Base-by-base conservation (phyloP, 2,329 filamentous ascomycete species). In the Exophiala mesophila region DNA sequence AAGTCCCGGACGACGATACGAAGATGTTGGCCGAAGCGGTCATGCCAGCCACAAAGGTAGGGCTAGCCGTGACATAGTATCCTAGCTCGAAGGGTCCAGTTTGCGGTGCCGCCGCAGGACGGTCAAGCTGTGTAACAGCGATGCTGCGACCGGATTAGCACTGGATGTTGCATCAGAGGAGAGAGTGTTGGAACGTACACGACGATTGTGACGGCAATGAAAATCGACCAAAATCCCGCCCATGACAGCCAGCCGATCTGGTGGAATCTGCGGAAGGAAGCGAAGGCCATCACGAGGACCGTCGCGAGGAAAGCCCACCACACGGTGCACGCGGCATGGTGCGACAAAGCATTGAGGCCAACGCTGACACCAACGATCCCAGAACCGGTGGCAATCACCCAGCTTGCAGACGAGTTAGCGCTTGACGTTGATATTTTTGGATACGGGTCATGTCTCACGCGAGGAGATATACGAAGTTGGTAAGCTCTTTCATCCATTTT, bases 201-300 rank as follows among this genome's bases (percentile, higher is more conserved):
- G 5, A 56, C 43, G 18, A 55, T 50, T 20, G 55, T 49, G 7
- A 59, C 56, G 50, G 78, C 77, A 12, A 70, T 61, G 50, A 76
- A 80, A 23, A 82, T 72, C 17, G 71, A 76, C 4, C 70, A 43
- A 54, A 82, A 81, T 0, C 78, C 79, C 8, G 68, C 71, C 71
- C 74, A 82, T 0, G 76, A 78, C 32, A 82, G 59, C 74, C 76
- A 81, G 2, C 73, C 76, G 41, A 47, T 9, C 18, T 29, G 36
- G 16, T 37, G 35, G 23, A 36, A 44, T 18, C 26, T 38, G 17
- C 50, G 19, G 6, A 39, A 55, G 43, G 38, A 56, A 56, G 30
- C 56, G 39, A 29, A 37, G 33, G 20, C 59, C 46, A 13, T 62
- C 60, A 50, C 52, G 9, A 59, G 18, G n/a, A 57, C 21, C 4